Evolutionary conservation across 495 filamentous ascomycete genomes (phyloP), one percentile per base, ranked within the genome.

Genomic region (Saxophila tyrrhenica): DNA sequence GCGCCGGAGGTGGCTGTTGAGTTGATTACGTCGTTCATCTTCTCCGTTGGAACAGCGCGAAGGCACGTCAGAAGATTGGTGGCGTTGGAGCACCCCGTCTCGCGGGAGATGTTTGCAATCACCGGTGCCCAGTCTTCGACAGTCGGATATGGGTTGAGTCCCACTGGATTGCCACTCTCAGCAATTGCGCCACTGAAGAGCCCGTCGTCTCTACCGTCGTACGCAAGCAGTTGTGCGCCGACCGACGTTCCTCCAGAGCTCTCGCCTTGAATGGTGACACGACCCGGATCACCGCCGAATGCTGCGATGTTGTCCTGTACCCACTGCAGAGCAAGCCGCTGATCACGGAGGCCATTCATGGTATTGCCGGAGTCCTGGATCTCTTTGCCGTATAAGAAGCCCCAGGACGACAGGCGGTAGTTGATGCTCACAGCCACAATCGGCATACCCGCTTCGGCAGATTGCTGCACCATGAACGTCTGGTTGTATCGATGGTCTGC

Each of bases 211-310:
- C 41, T 44, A n/a, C 85, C 85, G 60, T 78, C 75, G 62, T 84
- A 85, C 19, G 87, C 67, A 2, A 76, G 67, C 75, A 84, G 83
- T 54, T 87, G 85, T 61, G 85, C 74, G 42, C 80, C 76, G 19
- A 88, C 83, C 5, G 81, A 85, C 56, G 85, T 86, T 15, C 80
- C 72, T 3, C 85, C 86, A 1, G 85, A 84, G 1, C 79, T 84
- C 62, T 86, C 81, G 35, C 84, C 85, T 80, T 80, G 85, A 51
- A 87, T 82, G 17, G 82, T 86, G 13, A 87, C 84, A 46, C 61
- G 63, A 8, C 39, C 19, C 0, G 67, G 65, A 48, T 70, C 67
- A n/a, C 68, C 68, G 2, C 68, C 68, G 43, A 70, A 70, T 1
- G 62, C 56, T 1, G 56, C 65, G 42, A 69, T 68, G 55, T 70